Base-by-base conservation (phyloP, 116 monocot species). In the Trichopus zeylanicus region DNA sequence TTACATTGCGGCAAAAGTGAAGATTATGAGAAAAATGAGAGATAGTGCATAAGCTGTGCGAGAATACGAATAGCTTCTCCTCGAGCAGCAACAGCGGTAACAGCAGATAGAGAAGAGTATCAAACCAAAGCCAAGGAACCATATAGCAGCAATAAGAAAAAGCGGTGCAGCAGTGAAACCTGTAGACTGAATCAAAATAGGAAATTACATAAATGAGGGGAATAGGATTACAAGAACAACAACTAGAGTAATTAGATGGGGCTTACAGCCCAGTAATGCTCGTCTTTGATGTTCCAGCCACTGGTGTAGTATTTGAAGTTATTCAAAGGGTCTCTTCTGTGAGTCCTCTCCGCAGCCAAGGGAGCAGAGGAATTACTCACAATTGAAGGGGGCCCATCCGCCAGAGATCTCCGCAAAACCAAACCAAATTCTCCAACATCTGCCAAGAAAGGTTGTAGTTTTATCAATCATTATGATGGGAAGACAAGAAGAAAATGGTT, bases 181-280 rank as follows among this genome's bases (percentile, higher is more conserved):
- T 30, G 84, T 87, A 19, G 97, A 97, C 97, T 97, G 70, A 64
- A 46, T 13, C 3, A 16, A 13, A 4, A 26, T 6, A 7, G 15
- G 4, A n/a, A 59, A 58, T 31, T 2, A 32, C 30, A 37, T 27
- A 46, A 28, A 9, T 48, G 63, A 13, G 16, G 9, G 53, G 51
- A 31, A 55, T 3, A 6, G 46, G 53, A 53, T 21, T 63, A 19
- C n/a, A 37, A 1, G 42, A 38, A 6, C 19, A 46, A 7, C 0
- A 35, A 1, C 1, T 0, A 10, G 30, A 29, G 18, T 46, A 30
- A 18, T 42, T 16, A 7, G 21, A n/a, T 39, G 63, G 26, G 66
- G 22, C 82, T 75, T 51, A 93, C 93, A 61, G 93, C 80, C 89
- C 82, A 89, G 60, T 93, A 93, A 64, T 88, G 85, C 35, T 68